Conservation (phyloP, 2,329 filamentous ascomycete species). For the Catunica adiposa region DNA sequence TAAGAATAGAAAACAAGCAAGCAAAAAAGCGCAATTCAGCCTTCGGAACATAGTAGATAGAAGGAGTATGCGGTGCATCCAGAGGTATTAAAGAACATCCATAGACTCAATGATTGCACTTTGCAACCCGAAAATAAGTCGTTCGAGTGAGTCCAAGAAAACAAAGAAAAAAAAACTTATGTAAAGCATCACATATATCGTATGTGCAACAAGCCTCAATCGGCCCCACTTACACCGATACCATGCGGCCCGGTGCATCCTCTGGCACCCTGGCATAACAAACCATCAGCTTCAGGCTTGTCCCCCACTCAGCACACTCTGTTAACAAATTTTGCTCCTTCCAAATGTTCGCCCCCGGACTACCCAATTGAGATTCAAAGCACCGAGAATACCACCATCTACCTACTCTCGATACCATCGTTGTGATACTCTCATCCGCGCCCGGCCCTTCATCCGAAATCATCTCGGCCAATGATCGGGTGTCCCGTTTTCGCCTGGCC, state of each 20-base stretch:
- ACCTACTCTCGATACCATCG: conserved; percentile 80
- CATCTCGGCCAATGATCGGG: conserved; percentile 50
- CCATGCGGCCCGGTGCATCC: neutral
- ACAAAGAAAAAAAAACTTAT: no score
- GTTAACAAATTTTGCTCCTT: conserved; percentile 54
- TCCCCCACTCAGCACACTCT: conserved; percentile 75
- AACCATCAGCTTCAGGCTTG: conserved; percentile 78
- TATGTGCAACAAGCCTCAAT: no score
- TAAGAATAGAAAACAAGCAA: no score
- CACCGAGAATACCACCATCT: conserved; percentile 94
- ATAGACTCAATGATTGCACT: no score
- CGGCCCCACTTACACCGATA: neutral
- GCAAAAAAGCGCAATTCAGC: no score
- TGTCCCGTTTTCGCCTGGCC: conserved; percentile 23
- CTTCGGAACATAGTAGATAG: no score
- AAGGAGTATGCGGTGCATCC: no score
- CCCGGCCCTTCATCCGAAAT: conserved; percentile 52
- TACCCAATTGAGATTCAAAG: conserved; percentile 51
- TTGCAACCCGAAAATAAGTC: no score
- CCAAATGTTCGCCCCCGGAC: conserved; percentile 49
- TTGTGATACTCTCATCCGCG: conserved; percentile 73
- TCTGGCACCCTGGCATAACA: conserved; percentile 76
- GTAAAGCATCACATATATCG: no score
- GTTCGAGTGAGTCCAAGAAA: no score
- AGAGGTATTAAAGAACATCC: no score